Conservation (phyloP, 139 green algal genomes). For the Picochlorum sp. region DNA sequence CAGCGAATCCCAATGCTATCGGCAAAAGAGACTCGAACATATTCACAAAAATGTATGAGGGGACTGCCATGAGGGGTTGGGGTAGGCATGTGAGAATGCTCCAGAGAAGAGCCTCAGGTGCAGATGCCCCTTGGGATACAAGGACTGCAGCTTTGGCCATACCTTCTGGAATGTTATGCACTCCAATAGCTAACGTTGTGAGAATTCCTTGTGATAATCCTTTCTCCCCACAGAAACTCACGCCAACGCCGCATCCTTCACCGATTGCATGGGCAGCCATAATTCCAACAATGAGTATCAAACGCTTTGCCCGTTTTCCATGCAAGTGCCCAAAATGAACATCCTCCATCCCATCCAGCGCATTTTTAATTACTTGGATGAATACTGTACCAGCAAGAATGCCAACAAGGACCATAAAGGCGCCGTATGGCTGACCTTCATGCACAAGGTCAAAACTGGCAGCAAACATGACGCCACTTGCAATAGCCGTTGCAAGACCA, state of each 20-base stretch:
- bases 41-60: constrained; percentile 90
- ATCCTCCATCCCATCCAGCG: constrained; percentile 50
- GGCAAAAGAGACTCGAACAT: constrained; percentile 81
- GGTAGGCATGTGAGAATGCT: constrained; percentile 73
- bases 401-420: constrained; percentile 47
- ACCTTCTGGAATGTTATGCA: constrained; percentile 97
- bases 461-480: constrained; percentile 95
- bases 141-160: constrained; percentile 91
- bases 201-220: constrained; percentile 80
- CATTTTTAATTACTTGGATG: constrained; percentile 55
- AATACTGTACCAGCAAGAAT: constrained; percentile 69
- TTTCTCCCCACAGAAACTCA: constrained; percentile 69
- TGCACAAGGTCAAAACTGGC: constrained; percentile 91
- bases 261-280: constrained; percentile 95
- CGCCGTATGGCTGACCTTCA: constrained; percentile 69
- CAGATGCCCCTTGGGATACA: constrained; percentile 61
- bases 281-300: constrained; percentile 86
- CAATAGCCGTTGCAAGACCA: constrained; percentile 81
- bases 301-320: constrained; percentile 66
- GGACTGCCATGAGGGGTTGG: constrained; percentile 83
- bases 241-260: constrained; percentile 90
- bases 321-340: constrained; percentile 63
- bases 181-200: constrained; percentile 89
- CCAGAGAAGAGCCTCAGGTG: constrained; percentile 69
- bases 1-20: constrained; percentile 89